A percentile compares a stretch with the other conserved stretches of the same genome.
Evolutionary conservation across 345 rosid species (phyloP).

Genomic region (Rhodamnia argentea): DNA sequence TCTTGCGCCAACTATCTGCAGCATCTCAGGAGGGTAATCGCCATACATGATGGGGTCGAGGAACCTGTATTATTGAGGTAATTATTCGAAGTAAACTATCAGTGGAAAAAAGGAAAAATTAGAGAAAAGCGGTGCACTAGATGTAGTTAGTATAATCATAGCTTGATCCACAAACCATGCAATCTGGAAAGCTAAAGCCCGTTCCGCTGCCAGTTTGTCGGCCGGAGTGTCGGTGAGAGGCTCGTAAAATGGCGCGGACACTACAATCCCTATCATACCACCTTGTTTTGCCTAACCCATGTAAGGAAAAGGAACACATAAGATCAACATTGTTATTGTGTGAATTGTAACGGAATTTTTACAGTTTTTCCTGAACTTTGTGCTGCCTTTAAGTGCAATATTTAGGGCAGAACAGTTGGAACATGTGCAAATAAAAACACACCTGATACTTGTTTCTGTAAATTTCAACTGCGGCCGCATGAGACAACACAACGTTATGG

Average conservation of each 20-base stretch:
- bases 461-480: constrained; percentile 9
- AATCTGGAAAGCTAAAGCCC: constrained; percentile 15
- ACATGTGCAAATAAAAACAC: not conserved
- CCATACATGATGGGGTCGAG: constrained; percentile 8
- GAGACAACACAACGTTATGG: constrained; percentile 33
- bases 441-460: constrained; percentile 22
- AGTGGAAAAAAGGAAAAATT: not conserved
- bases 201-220: constrained; percentile 9
- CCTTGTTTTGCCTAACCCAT: constrained; percentile 13
- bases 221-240: constrained; percentile 11
- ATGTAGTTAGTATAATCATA: not conserved
- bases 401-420: not conserved
- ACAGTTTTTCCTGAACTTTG: not conserved
- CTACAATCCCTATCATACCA: constrained; percentile 16
- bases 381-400: not conserved
- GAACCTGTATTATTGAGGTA: not conserved
- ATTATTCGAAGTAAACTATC: not conserved
- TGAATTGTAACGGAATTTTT: not conserved
- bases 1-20: not conserved
- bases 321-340: not conserved
- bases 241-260: constrained; percentile 5
- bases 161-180: not conserved
- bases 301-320: not conserved
- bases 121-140: not conserved
- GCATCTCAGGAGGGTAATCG: constrained; percentile 2